These are phyloP conservation scores for Lanmaoa rubissima DNA, from an alignment of 768 basidiomycete genomes.

Conservation along the genomic window DNA sequence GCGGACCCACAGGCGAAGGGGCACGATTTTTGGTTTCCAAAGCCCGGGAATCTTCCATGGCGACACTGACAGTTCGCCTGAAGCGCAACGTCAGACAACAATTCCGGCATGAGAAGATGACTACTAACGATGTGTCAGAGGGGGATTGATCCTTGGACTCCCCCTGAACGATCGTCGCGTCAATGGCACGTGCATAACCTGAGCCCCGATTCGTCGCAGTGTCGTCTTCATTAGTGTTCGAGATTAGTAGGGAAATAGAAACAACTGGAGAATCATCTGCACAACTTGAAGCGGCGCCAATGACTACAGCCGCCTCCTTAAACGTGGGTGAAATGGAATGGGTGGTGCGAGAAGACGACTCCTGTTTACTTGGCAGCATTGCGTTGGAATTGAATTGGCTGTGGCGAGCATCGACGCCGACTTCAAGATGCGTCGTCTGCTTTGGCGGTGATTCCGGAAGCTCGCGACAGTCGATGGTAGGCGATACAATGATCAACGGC, in stretches of 20 bases:
- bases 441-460: background rate
- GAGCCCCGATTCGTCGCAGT: background rate
- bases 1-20: background rate
- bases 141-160: background rate
- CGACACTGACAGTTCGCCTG: background rate
- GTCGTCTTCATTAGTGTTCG: background rate
- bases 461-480: background rate
- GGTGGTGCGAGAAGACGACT: background rate
- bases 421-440: background rate
- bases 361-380: background rate
- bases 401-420: background rate
- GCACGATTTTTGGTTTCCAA: background rate
- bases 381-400: background rate
- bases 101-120: background rate
- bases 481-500: slow-evolving; percentile 5
- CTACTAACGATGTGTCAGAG: slow-evolving; percentile 5
- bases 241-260: background rate
- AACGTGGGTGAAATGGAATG: background rate
- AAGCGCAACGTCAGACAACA: background rate
- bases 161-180: background rate
- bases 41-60: background rate
- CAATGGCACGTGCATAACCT: background rate
- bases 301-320: background rate
- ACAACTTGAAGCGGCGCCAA: background rate
- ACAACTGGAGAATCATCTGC: background rate